A percentile compares a stretch with the other conserved stretches of the same genome.
Conservation (phyloP, 202 grass and related monocot species). For the Zizania palustris region DNA sequence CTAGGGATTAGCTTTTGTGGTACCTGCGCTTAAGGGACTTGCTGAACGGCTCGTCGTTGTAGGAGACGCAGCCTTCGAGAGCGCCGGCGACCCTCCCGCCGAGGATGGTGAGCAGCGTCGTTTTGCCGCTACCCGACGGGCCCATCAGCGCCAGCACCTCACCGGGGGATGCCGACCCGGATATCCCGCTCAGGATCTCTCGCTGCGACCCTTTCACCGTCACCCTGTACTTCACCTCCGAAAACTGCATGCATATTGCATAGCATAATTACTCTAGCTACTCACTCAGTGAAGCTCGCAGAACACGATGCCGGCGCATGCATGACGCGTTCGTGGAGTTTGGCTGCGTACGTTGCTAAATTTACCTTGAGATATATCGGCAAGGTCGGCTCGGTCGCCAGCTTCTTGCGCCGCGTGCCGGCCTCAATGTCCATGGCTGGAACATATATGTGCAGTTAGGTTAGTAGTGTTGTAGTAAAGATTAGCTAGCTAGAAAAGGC, state of each 20-base stretch:
- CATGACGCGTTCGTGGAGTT: background rate
- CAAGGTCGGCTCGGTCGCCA: conserved; percentile 77
- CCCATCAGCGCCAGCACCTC: conserved; percentile 95
- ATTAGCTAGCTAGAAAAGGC: no score
- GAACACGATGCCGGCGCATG: background rate
- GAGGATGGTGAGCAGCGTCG: conserved; percentile 90
- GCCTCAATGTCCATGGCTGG: conserved; percentile 64
- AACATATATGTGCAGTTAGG: background rate
- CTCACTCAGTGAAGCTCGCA: background rate
- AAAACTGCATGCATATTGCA: conserved; percentile 55
- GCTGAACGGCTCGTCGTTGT: conserved; percentile 77
- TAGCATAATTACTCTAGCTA: no score
- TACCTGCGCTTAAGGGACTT: conserved; percentile 97
- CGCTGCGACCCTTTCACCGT: conserved; percentile 51
- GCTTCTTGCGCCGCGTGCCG: conserved; percentile 53
- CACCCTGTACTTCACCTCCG: conserved; percentile 88
- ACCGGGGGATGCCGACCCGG: conserved; percentile 74
- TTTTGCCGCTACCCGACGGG: conserved; percentile 93
- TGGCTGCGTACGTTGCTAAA: background rate
- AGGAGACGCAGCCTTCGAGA: conserved; percentile 68
- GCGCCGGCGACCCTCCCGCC: conserved; percentile 57
- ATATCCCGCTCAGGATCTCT: conserved; percentile 83
- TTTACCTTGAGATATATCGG: conserved; percentile 89
- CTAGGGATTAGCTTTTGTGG: background rate
- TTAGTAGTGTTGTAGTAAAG: background rate